phyloP scores from a whole-genome alignment of 768 basidiomycete genomes.

The Agrocybe chaxingu region DNA sequence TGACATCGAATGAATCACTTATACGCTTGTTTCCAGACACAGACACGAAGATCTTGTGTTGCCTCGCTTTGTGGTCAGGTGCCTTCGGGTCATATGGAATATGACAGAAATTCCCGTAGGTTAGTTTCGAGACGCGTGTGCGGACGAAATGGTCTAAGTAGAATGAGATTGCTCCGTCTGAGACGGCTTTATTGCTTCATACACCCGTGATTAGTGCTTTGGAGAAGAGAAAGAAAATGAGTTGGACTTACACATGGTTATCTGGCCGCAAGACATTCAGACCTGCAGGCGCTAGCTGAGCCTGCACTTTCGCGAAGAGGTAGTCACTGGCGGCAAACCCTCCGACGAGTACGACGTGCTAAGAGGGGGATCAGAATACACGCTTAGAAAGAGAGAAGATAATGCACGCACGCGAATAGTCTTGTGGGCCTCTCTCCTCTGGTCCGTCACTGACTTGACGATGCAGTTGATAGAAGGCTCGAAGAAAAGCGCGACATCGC shows the following conservation, averaged over 20 bases:
- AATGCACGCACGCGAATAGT: conserved; percentile 24
- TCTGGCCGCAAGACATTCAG: conserved; percentile 17
- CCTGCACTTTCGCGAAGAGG: conserved; percentile 6
- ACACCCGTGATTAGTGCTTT: too few relatives aligned
- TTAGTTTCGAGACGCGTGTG: conserved; percentile 12
- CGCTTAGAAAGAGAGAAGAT: not conserved
- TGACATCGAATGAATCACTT: conserved; percentile 28
- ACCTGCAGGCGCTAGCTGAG: conserved; percentile 1
- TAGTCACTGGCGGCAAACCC: conserved; percentile 17
- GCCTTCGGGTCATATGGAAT: conserved; percentile 21
- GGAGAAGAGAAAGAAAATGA: not conserved
- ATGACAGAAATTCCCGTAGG: conserved; percentile 12
- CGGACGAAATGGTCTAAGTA: conserved; percentile 18
- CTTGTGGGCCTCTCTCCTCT: conserved; percentile 16
- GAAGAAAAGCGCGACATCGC: conserved; percentile 30
- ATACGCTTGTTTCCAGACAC: conserved; percentile 29
- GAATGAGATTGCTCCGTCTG: conserved; percentile 19
- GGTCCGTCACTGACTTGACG: conserved; percentile 22
- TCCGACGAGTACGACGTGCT: conserved; percentile 17
- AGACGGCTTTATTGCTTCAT: conserved; percentile 14
- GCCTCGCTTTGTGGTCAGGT: conserved; percentile 32
- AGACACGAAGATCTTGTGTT: conserved; percentile 21
- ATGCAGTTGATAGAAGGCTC: conserved; percentile 32
- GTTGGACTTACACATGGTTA: conserved; percentile 6
- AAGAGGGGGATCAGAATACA: not conserved